A percentile compares a stretch with the other conserved stretches of the same genome.
These are phyloP conservation scores for Penicillium sp. DNA, from an alignment of 2,329 filamentous ascomycete genomes.

Conservation along the genomic window DNA sequence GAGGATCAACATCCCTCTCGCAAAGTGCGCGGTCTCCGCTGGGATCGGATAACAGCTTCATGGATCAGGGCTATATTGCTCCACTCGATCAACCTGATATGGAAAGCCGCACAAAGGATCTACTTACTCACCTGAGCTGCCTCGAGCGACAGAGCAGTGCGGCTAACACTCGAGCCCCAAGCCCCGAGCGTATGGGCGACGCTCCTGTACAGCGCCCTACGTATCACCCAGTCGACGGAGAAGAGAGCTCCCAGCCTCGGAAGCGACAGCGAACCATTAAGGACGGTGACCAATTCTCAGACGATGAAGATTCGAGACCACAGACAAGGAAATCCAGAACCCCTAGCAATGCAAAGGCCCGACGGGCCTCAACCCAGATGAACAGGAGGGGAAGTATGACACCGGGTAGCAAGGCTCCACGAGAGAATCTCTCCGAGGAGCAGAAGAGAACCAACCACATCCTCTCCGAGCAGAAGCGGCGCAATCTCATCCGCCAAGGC, in stretches of 20 bases:
- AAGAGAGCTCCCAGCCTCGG: slow-evolving; percentile 27
- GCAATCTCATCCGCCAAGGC: slow-evolving; percentile 73
- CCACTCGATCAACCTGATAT: slow-evolving; percentile 53
- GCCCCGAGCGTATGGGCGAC: slow-evolving; percentile 41
- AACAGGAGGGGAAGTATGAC: slow-evolving; percentile 34
- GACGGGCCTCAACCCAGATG: slow-evolving; percentile 33
- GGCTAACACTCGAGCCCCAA: slow-evolving; percentile 56
- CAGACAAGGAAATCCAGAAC: slow-evolving; percentile 49
- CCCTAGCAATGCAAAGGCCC: slow-evolving; percentile 33
- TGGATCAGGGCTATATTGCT: slow-evolving; percentile 56
- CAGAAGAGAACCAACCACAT: slow-evolving; percentile 86
- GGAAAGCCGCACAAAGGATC: slow-evolving; percentile 53
- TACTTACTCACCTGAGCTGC: slow-evolving; percentile 54
- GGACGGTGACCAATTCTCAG: slow-evolving; percentile 36
- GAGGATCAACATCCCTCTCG: slow-evolving; percentile 37
- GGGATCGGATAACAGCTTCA: slow-evolving; percentile 67
- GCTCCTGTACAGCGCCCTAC: slow-evolving; percentile 4
- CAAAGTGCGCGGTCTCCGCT: slow-evolving; percentile 49
- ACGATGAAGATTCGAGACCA: slow-evolving; percentile 30
- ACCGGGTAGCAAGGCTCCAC: slow-evolving; percentile 28
- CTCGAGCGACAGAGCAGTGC: slow-evolving; percentile 56
- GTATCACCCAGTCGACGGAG: slow-evolving; percentile 11
- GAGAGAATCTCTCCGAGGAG: slow-evolving; percentile 66
- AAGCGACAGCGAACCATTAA: slow-evolving; percentile 34
- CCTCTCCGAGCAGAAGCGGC: slow-evolving; percentile 77